Base-by-base conservation (phyloP, 371 early-diverging fungal species). In the Rhizopus sp. region DNA sequence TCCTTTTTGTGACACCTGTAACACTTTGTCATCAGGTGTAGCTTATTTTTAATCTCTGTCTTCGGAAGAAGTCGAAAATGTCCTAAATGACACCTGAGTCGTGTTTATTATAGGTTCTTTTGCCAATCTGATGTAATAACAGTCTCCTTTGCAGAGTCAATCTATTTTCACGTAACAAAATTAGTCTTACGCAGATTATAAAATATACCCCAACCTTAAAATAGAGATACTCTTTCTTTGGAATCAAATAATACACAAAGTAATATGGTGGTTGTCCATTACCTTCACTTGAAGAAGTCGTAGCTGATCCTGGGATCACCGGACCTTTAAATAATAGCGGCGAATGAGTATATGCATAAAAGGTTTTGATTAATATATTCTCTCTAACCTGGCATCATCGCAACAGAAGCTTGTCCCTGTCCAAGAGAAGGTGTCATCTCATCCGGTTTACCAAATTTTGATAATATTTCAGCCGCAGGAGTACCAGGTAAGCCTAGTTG, bases 231-330 rank as follows among this genome's bases (percentile, higher is more conserved):
- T 83, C 80, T 47, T 85, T 78, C 50, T 78, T 80, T 13, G 80
- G 81, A 29, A 77, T 50, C 82, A 85, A 75, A 40, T 85, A 68
- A 66, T 88, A 88, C 38, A 84, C 64, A 48, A 85, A 68, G 55
- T 82, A 82, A 34, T 41, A 70, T 5, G 66, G 40, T 41, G 50
- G 61, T 6, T 40, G 55, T 31, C 33, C 9, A 33, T 29, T 53
- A 37, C 45, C 33, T 5, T 44, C 53, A 53, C 63, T 34, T 35
- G 60, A 45, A 31, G 41, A 29, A 16, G 45, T 15, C 33, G 38
- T 23, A 23, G 2, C 53, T 37, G 50, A 30, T 4, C 53, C 23
- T 9, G 66, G 66, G 31, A 68, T 41, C 12, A 38, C 33, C 55
- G 73, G 60, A 54, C 77, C 59, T 68, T 52, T 10, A 53, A 46